Evolutionary conservation across 352 stramenopile genomes (phyloP), one percentile per base, ranked within the genome.

Genomic region (Phytophthora melonis): DNA sequence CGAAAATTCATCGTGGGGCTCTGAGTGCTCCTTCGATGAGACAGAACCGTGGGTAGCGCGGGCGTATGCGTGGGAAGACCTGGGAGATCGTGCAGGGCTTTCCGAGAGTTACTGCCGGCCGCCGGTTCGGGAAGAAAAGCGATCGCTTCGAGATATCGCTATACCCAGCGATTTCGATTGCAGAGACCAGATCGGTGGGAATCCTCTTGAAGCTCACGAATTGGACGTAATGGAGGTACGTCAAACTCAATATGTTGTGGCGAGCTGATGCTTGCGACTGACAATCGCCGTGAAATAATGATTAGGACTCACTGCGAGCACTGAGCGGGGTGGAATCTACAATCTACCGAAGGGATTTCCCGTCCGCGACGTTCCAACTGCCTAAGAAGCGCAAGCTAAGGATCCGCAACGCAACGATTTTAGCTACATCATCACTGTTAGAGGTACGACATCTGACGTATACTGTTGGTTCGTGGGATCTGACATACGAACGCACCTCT

Each of bases 271-370:
- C 36, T 54, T 36, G 50, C 47, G 66, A 30, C 55, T 63, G 4
- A 79, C 30, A 64, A 68, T 5, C n/a, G 14, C 43, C 7, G 41
- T 63, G 13, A 32, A 8, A 50, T 50, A 19, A 50, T 65, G 61
- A n/a, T n/a, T 2, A 94, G 87, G 84, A 89, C 74, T 77, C 75
- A 1, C 53, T 92, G n/a, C 80, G 79, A 68, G 83, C 78, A 50
- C 66, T 94, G 4, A 85, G 75, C 72, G 87, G 86, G n/a, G 75
- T 94, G 36, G 81, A 91, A 1, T 94, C 87, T 7, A 79, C 82
- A 34, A 52, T 92, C 32, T 90, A 89, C 50, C 77, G 81, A 30
- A 70, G 77, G 36, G 74, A 89, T 61, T 36, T 84, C 5, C 32
- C 58, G 9, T 75, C 77, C 6, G 84, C 78, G 36, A 74, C 63